These are phyloP conservation scores for Senecio squalidus DNA, from an alignment of 140 eudicot genomes.

Conservation along the genomic window DNA sequence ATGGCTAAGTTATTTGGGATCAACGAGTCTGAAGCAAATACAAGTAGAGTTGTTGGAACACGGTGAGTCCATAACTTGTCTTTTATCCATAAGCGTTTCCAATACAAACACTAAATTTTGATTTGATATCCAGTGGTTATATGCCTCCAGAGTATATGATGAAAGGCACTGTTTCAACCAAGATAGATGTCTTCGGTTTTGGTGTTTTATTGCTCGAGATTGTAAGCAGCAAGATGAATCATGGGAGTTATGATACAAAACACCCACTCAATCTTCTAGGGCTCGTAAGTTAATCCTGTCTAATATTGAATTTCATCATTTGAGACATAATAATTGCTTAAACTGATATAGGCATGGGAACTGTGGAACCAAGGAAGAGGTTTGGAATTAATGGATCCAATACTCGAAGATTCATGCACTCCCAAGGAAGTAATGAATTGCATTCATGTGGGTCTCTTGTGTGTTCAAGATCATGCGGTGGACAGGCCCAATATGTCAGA, in stretches of 20 bases:
- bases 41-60: conserved; percentile 48
- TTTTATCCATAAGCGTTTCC: neutral
- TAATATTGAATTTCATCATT: neutral
- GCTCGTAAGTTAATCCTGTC: conserved; percentile 29
- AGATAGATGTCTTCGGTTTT: conserved; percentile 37
- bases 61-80: conserved; percentile 23
- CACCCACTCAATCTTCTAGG: conserved; percentile 36
- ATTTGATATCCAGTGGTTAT: conserved; percentile 29
- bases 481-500: conserved; percentile 32
- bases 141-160: conserved; percentile 38
- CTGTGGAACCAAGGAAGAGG: conserved; percentile 34
- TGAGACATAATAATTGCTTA: neutral
- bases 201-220: conserved; percentile 42
- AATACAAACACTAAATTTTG: neutral
- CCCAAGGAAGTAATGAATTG: conserved; percentile 28
- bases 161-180: conserved; percentile 30
- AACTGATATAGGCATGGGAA: conserved; percentile 39
- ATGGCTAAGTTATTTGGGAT: conserved; percentile 52
- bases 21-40: conserved; percentile 33
- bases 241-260: conserved; percentile 14
- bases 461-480: conserved; percentile 32
- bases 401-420: conserved; percentile 16
- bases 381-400: conserved; percentile 30
- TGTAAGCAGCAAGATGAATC: conserved; percentile 31
- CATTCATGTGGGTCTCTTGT: conserved; percentile 35